Evolutionary conservation across 352 stramenopile genomes (phyloP).

Genomic region (Salisapilia sapeloensis): DNA sequence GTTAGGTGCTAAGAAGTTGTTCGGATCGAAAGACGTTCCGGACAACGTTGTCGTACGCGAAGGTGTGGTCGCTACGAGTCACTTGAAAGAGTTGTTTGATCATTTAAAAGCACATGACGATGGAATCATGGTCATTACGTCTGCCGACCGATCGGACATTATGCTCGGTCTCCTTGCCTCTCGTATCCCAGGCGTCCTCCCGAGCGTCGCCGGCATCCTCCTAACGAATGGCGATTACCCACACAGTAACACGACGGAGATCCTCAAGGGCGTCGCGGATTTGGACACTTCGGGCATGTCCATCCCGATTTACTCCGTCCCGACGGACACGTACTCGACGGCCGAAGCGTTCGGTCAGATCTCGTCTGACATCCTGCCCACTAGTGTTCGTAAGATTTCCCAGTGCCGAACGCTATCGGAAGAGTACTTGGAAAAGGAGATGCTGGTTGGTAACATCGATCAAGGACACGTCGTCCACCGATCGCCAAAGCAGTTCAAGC

Average conservation of each 20-base stretch:
- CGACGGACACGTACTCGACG: constrained; percentile 45
- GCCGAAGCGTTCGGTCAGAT: constrained; percentile 32
- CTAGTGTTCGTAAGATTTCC: constrained; percentile 49
- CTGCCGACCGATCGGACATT: constrained; percentile 50
- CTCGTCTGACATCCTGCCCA: constrained; percentile 49
- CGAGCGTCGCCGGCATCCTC: constrained; percentile 48
- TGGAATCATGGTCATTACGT: constrained; percentile 58
- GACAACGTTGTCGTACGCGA: constrained; percentile 57
- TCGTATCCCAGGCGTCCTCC: constrained; percentile 43
- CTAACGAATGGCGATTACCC: constrained; percentile 64
- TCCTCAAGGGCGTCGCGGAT: constrained; percentile 43
- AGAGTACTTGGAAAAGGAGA: constrained; percentile 40
- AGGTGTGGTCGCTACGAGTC: constrained; percentile 42
- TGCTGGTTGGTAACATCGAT: constrained; percentile 44
- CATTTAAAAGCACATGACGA: constrained; percentile 70
- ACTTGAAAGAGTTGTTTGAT: constrained; percentile 53
- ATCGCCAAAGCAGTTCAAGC: constrained; percentile 72
- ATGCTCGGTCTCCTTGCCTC: constrained; percentile 52
- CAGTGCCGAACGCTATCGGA: constrained; percentile 49
- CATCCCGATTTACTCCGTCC: constrained; percentile 58
- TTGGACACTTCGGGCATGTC: constrained; percentile 46
- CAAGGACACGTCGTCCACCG: constrained; percentile 40
- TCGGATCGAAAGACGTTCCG: constrained; percentile 32
- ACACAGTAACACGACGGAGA: constrained; percentile 53
- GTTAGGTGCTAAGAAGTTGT: constrained; percentile 42